Base-by-base conservation (phyloP, 140 eudicot genomes). In the Flaveria floridana region DNA sequence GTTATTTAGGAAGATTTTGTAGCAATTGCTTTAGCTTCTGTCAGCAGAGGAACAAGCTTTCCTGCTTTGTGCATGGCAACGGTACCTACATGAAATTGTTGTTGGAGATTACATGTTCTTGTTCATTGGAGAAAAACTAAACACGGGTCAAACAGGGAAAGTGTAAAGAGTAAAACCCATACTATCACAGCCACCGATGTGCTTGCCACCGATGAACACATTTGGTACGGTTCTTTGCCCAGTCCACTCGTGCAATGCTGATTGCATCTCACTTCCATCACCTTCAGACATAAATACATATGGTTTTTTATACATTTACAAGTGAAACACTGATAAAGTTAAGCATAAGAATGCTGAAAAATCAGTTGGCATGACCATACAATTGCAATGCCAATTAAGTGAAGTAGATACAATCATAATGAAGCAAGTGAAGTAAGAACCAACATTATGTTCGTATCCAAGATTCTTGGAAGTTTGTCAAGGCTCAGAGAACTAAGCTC, bases 171-270 rank as follows among this genome's bases (percentile, higher is more conserved):
- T 57, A 58, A 73, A 71, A 53, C 15, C 7, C 84, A 57, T 85
- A 93, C 98, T 76, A 78, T 93, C 98, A 79, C 98, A 90, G 72
- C 98, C 98, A 68, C 98, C 98, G 55, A 93, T 85, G 82, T 93
- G 96, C 72, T 93, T 88, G 57, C 98, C 97, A 1, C 88, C 91
- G 34, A 93, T 88, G 65, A 93, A 93, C 69, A 93, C 98, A 80
- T 88, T 90, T 7, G 98, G 98, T 61, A 93, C 97, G 62, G 89
- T 87, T 25, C 88, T 82, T 80, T 88, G 97, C 6, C 87, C 87
- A 58, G 96, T 85, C 91, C 88, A 84, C 62, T 86, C 83, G 0
- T 62, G 82, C 69, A 93, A 82, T 72, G 98, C 98, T 76, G 96
- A 47, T 73, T 89, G 98, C 57, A 93, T 62, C 84, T 86, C 93